Evolutionary conservation across 176 grass and related monocot species (phyloP).

Genomic region (maize (Zea mays)): Zm-B73-REFERENCE-NAM-5.0 NC_050104.1:70977001-70977500

Average conservation of each 20-base stretch:
- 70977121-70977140: constrained; percentile 86
- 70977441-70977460: background rate
- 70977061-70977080: constrained; percentile 86
- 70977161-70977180: constrained; percentile 63
- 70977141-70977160: constrained; percentile 89
- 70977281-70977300: background rate
- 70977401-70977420: background rate
- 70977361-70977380: constrained; percentile 80
- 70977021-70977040: constrained; percentile 82
- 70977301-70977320: no score
- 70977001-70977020: constrained; percentile 63
- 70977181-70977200: constrained; percentile 84
- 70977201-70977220: constrained; percentile 77
- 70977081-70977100: constrained; percentile 86
- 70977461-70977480: no score
- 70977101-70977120: constrained; percentile 57
- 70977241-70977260: background rate
- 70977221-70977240: constrained; percentile 25
- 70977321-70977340: constrained; percentile 37
- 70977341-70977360: constrained; percentile 94
- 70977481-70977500: no score
- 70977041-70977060: constrained; percentile 89
- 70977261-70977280: constrained; percentile 50
- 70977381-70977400: constrained; percentile 68
- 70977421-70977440: background rate